Evolutionary conservation across 352 stramenopile species (phyloP), one percentile per base, ranked within the genome.

Genomic region (Phytophthora crassamura): DNA sequence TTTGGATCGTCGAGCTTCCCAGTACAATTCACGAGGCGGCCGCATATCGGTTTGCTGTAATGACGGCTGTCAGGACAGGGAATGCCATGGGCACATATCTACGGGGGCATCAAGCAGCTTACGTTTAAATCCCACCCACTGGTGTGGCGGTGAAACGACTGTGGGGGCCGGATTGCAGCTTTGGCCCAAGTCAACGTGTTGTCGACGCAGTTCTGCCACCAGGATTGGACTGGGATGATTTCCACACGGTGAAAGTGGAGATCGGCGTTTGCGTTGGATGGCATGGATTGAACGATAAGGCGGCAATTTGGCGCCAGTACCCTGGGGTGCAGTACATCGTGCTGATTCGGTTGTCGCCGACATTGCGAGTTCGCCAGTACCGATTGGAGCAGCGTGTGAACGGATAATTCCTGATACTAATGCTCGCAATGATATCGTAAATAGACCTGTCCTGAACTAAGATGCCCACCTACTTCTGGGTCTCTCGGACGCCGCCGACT

Each of bases 21-120:
- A 9, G 71, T 25, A 25, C 2, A 25, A 25, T 25, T 25, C 22
- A 25, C 3, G 22, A 25, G 3, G 3, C 2, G 3, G 22, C 22
- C 22, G 22, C 3, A 4, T 25, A 25, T 25, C 22, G 3, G 3
- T 25, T 25, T 3, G 3, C 22, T 4, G 22, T 25, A 3, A 3
- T 3, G 22, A 25, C 22, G 22, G 22, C 22, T 25, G 70, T 7
- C 75, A 68, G 41, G 73, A 70, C 53, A 65, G 75, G 35, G 70
- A 66, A 15, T 78, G 75, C 54, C 7, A 12, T 51, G 1, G 25
- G 36, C 12, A 28, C 35, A 25, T 25, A 25, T 3, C 22, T 25
- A 25, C 2, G 3, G 3, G 22, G 22, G 22, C 22, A 3, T 25
- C 22, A 25, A 25, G 22, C 22, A 25, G 22, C 2, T 3, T 25